These are phyloP conservation scores for Hanseniaspora vineae DNA, from an alignment of 805 yeast genomes.

Conservation along the genomic window DNA sequence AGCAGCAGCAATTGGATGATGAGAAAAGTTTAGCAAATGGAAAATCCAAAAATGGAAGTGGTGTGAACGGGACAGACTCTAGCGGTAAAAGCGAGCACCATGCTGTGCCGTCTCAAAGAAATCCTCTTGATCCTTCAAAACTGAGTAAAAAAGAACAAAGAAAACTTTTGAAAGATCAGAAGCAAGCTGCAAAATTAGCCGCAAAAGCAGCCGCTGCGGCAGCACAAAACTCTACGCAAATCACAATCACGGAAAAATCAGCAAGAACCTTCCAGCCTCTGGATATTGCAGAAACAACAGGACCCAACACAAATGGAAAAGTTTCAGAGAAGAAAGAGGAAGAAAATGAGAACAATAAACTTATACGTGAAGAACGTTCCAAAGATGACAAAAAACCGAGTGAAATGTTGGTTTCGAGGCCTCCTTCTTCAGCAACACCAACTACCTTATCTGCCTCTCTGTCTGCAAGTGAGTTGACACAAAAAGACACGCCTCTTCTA, in stretches of 20 bases:
- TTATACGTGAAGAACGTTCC: neutral
- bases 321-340: neutral
- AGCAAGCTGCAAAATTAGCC: constrained; percentile 23
- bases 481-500: too few relatives aligned
- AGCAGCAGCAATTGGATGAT: neutral
- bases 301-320: neutral
- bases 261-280: constrained; percentile 1
- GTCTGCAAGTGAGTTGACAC: neutral
- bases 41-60: neutral
- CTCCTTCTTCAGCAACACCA: neutral
- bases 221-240: constrained; percentile 5
- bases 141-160: constrained; percentile 23
- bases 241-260: constrained; percentile 6
- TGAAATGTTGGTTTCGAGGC: too few relatives aligned
- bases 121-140: constrained; percentile 12
- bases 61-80: neutral
- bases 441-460: neutral
- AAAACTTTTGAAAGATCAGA: constrained; percentile 24
- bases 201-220: constrained; percentile 15
- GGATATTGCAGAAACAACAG: neutral
- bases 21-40: neutral
- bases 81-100: too few relatives aligned
- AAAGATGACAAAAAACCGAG: neutral
- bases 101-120: neutral
- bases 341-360: neutral